Evolutionary conservation across 1,139 yeast species (phyloP).

Genomic region (Saccharomyces pastorianus): DNA sequence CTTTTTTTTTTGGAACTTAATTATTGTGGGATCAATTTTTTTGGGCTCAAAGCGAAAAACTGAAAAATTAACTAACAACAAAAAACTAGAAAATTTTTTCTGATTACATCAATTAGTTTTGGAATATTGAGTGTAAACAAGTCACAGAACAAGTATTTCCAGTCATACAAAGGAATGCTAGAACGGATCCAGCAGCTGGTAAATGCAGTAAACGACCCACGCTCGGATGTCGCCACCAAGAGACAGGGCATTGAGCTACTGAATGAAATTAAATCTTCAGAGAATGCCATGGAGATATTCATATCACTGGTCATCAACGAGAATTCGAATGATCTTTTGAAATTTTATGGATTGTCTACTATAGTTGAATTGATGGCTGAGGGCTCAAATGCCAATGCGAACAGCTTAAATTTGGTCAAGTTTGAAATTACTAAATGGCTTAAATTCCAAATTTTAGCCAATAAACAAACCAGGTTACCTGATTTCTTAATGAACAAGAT

Average conservation of each 20-base stretch:
- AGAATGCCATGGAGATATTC: constrained; percentile 76
- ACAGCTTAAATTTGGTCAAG: not conserved
- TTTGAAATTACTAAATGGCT: constrained; percentile 25
- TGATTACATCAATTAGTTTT: not conserved
- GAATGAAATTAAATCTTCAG: constrained; percentile 63
- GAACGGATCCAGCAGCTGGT: constrained; percentile 91
- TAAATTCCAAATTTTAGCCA: constrained; percentile 27
- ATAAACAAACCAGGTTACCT: constrained; percentile 41
- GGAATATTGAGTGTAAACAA: constrained; percentile 1
- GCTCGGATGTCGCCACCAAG: constrained; percentile 60
- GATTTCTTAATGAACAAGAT: constrained; percentile 68
- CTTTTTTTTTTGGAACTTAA: not conserved
- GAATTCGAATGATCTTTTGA: constrained; percentile 42
- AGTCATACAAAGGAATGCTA: constrained; percentile 43
- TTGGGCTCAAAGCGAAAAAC: not conserved
- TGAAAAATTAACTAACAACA: not conserved
- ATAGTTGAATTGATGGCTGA: constrained; percentile 41
- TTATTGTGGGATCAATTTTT: not conserved
- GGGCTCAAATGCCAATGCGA: constrained; percentile 12
- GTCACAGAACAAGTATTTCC: not conserved
- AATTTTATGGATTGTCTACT: constrained; percentile 76
- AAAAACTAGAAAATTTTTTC: not conserved
- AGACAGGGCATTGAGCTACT: constrained; percentile 81
- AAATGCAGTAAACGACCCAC: constrained; percentile 73
- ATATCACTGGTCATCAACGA: constrained; percentile 47